Base-by-base conservation (phyloP, 2,329 filamentous ascomycete genomes). In the Lachnellula suecica region DNA sequence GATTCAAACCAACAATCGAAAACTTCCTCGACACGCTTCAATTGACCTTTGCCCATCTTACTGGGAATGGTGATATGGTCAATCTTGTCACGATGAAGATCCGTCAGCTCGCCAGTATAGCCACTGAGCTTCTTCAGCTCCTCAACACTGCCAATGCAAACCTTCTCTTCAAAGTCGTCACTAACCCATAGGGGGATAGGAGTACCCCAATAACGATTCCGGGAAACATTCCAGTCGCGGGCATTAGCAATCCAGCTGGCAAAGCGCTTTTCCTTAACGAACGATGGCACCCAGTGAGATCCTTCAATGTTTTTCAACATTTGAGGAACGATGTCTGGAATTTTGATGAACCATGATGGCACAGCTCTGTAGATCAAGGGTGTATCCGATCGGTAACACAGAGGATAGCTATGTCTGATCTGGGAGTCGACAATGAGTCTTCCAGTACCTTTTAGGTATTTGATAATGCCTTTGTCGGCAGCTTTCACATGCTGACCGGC, bases 1-100 rank as follows among this genome's bases (percentile, higher is more conserved):
- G 91, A 96, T 71, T 97, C 92, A 58, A 96, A 96, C 91, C 92
- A 97, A 68, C 92, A 97, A 72, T 97, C 92, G 63, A 97, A 96
- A 4, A 97, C 90, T 68, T 96, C 91, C 47, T 91, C 86, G 9
- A 94, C 81, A 61, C 92, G 85, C 63, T 81, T 85, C 57, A 97
- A 75, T n/a, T 80, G 78, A 19, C 91, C 92, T 67, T 93, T 96
- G 61, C 92, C 92, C 72, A 87, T 81, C 71, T 89, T 88, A 68
- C 89, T 95, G 1, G 92, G 92, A 58, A 97, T 97, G 41, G 91
- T 96, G 69, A 97, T 96, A 62, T 91, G 79, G 66, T 97, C 93
- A 58, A 97, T 87, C 71, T 93, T 93, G 71, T 97, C 91, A 47
- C 92, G 87, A 70, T 97, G 93, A 27, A 97, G 79, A 66, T 97